phyloP scores from a whole-genome alignment of 2,329 filamentous ascomycete genomes.

The Grosmannia huntii region DNA sequence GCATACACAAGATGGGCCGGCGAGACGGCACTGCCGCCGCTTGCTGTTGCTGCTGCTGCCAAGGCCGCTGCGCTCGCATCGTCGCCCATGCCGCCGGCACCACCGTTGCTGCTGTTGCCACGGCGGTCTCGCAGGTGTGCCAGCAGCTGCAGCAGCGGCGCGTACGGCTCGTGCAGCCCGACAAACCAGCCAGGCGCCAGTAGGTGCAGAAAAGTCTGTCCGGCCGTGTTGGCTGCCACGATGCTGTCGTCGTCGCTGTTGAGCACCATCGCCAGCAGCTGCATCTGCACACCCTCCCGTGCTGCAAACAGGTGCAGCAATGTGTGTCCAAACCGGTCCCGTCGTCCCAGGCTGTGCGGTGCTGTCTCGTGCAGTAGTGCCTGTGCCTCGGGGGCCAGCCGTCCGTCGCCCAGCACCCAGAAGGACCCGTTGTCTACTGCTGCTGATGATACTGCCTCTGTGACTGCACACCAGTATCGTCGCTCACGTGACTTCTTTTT shows the following conservation, averaged over 20 bases:
- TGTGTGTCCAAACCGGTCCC: slow-evolving; percentile 35
- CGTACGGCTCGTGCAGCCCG: slow-evolving; percentile 12
- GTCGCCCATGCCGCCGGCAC: background rate
- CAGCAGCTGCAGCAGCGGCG: slow-evolving; percentile 17
- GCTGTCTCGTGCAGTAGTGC: slow-evolving; percentile 13
- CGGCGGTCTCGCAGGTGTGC: slow-evolving; percentile 14
- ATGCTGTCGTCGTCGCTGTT: slow-evolving; percentile 13
- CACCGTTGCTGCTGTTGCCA: background rate
- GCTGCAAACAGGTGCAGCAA: slow-evolving; percentile 33
- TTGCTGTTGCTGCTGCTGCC: background rate
- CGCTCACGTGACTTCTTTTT: slow-evolving; percentile 8
- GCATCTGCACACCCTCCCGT: slow-evolving; percentile 16
- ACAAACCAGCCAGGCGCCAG: slow-evolving; percentile 23
- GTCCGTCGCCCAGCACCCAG: slow-evolving; percentile 16
- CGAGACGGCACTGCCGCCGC: background rate
- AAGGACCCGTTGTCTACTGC: slow-evolving; percentile 13
- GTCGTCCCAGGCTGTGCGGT: slow-evolving; percentile 13
- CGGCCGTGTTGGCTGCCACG: slow-evolving; percentile 26
- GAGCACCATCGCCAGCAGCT: slow-evolving; percentile 17
- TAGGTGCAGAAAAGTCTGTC: slow-evolving; percentile 37
- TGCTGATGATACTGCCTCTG: slow-evolving; percentile 13
- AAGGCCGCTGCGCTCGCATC: background rate
- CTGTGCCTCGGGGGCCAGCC: slow-evolving; percentile 17
- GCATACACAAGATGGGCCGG: slow-evolving; percentile 19
- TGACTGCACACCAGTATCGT: slow-evolving; percentile 21